Base-by-base conservation (phyloP, 2,329 filamentous ascomycete species). In the Stromatinia cepivora region DNA sequence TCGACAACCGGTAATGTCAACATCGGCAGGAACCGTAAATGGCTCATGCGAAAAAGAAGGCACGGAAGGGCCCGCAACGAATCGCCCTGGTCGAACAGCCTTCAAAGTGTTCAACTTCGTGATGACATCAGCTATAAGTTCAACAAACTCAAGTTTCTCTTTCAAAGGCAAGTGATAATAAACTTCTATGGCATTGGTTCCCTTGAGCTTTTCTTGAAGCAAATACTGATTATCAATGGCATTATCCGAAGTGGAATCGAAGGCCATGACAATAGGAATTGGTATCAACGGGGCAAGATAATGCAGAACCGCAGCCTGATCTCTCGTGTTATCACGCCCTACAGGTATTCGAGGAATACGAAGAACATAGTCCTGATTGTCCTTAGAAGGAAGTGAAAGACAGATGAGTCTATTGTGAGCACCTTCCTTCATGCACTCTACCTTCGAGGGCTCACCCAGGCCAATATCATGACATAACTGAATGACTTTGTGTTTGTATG, bases 391-490 rank as follows among this genome's bases (percentile, higher is more conserved):
- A 63, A 63, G 31, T 58, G 9, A 39, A 72, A 73, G 9, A 7
- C 72, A 68, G 28, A 73, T 65, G 42, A 76, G 68, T 53, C 70
- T 52, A 28, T 76, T 72, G 48, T 28, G 74, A 58, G 62, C 62
- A 9, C 73, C 74, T 8, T 72, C 71, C 1, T 52, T 56, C 69
- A 76, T 73, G 2, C 53, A 70, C 22, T 73, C 69, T 36, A 75
- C 22, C 2, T 69, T 36, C 1, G 46, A 15, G 0, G 73, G 72
- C n/a, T 72, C 69, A 15, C 67, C 71, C 15, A 34, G 71, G 0
- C 70, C 74, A 48, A 75, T 66, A 22, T 73, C 71, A 9, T 46
- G 67, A 64, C 69, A 74, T 1, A 75, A 61, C 61, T 73, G 61
- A 50, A 65, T 52, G 25, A 75, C 66, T 34, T 75, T 75, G 0